Conservation (phyloP, 1,284 basidiomycete genomes). For the Cerrena zonata region DNA sequence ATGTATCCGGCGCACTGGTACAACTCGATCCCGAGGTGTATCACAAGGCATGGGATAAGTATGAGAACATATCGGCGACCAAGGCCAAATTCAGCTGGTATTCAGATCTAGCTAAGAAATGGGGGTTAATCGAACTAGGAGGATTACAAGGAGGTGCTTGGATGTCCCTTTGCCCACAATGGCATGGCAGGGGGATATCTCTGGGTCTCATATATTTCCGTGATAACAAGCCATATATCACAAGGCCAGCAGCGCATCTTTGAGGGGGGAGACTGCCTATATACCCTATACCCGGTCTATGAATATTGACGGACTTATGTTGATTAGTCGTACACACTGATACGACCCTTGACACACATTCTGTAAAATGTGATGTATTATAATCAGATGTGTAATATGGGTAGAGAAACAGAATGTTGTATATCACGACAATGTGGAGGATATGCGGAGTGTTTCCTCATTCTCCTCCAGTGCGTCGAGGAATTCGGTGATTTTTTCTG, state of each 20-base stretch:
- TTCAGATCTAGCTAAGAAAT: slow-evolving; percentile 36
- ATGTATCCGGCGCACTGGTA: neutral
- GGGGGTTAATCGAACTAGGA: slow-evolving; percentile 44
- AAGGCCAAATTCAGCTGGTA: slow-evolving; percentile 45
- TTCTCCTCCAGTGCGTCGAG: slow-evolving; percentile 55
- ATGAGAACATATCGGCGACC: no score
- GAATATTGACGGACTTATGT: no score
- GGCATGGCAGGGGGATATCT: slow-evolving; percentile 9
- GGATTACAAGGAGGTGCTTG: slow-evolving; percentile 37
- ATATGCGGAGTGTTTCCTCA: slow-evolving; percentile 61
- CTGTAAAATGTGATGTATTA: no score
- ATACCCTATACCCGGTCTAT: no score
- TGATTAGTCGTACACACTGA: no score
- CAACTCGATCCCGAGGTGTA: neutral
- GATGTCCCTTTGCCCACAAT: slow-evolving; percentile 34
- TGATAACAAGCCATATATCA: no score
- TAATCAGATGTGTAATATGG: neutral
- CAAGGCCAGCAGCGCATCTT: no score
- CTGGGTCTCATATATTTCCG: no score
- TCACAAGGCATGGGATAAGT: slow-evolving; percentile 24
- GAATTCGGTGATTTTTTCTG: slow-evolving; percentile 39
- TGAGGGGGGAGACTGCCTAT: no score
- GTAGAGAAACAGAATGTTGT: neutral
- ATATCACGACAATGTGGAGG: slow-evolving; percentile 42
- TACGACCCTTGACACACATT: no score